Conservation (phyloP, 768 basidiomycete species). For the Mycena pura region DNA sequence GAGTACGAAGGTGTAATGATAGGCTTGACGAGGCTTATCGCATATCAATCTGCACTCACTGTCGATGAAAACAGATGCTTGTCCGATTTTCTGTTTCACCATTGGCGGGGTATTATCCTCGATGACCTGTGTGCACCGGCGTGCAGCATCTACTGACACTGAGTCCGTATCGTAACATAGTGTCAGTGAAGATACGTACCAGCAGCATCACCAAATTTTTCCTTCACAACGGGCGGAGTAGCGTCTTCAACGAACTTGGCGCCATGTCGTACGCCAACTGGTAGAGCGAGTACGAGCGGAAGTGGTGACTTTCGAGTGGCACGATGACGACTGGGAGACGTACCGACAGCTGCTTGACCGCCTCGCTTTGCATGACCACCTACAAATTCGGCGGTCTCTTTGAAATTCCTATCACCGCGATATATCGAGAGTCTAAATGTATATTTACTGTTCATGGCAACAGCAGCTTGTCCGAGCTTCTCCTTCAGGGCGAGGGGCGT, state of each 20-base stretch:
- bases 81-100: conserved; percentile 9
- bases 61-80: conserved; percentile 10
- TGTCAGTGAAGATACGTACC: conserved; percentile 3
- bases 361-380: conserved; percentile 7
- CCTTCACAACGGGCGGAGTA: conserved; percentile 1
- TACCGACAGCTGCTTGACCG: conserved; percentile 1
- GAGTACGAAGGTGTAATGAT: conserved; percentile 4
- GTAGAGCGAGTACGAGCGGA: background rate
- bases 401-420: conserved; percentile 3
- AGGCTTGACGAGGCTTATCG: conserved; percentile 1
- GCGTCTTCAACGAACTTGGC: conserved; percentile 6
- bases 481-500: conserved; percentile 3
- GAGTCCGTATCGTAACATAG: background rate
- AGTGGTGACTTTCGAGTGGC: background rate
- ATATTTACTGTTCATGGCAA: conserved; percentile 8
- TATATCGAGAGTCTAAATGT: conserved; percentile 12
- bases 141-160: background rate
- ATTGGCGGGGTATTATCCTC: conserved; percentile 2
- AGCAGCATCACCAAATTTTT: conserved; percentile 2
- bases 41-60: conserved; percentile 5
- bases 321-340: background rate
- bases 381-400: conserved; percentile 6
- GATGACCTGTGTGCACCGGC: background rate
- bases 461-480: conserved; percentile 9
- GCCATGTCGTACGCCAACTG: conserved; percentile 1